Conservation (phyloP, 2,329 filamentous ascomycete genomes). For the Sporothrix pallida region DNA sequence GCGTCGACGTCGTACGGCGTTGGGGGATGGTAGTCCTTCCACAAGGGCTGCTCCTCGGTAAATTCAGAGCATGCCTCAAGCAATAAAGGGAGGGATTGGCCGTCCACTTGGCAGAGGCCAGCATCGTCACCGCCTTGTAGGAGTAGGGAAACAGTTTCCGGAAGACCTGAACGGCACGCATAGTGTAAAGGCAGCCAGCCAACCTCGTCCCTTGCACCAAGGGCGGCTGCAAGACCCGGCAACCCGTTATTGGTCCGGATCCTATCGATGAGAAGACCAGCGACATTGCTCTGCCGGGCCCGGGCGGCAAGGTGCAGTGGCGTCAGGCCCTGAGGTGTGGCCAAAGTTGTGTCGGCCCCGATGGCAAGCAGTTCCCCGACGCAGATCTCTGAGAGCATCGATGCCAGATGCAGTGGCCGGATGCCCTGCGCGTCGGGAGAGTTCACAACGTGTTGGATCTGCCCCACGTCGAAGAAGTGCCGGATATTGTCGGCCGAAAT, state of each 20-base stretch:
- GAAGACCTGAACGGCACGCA: background rate
- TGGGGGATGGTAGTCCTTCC: background rate
- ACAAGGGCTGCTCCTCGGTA: slow-evolving; percentile 1
- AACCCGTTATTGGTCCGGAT: background rate
- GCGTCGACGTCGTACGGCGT: background rate
- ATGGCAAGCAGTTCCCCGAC: background rate
- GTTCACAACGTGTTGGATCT: background rate
- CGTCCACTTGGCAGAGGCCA: too few relatives aligned
- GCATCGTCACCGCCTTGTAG: background rate
- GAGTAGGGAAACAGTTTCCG: background rate
- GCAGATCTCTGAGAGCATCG: background rate
- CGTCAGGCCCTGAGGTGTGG: background rate
- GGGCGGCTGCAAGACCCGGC: background rate
- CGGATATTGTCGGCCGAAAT: background rate
- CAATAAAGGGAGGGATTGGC: background rate
- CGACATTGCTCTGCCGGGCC: background rate
- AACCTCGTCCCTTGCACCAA: background rate
- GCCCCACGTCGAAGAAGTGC: background rate
- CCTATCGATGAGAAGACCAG: background rate
- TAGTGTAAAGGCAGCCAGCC: background rate
- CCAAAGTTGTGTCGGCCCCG: background rate
- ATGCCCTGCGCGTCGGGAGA: background rate
- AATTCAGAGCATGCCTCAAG: slow-evolving; percentile 1
- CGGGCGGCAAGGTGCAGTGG: slow-evolving; percentile 1
- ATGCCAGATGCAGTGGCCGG: background rate